Base-by-base conservation (phyloP, 371 early-diverging fungal genomes). In the Rhizopus delemar region DNA sequence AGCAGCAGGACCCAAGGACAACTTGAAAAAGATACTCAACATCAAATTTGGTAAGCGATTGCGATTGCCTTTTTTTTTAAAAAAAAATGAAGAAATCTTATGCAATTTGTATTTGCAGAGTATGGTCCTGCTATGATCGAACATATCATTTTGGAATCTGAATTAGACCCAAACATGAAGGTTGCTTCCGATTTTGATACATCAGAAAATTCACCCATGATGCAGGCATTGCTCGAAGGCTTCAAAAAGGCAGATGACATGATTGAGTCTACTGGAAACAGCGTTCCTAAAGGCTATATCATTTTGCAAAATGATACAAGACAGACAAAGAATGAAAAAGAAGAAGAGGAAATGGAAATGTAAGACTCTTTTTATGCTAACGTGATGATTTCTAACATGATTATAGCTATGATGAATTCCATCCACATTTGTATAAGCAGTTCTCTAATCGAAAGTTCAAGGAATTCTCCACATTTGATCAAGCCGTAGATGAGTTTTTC, bases 41-140 rank as follows among this genome's bases (percentile, higher is more conserved):
- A 77, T 79, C n/a, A 75, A 73, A 13, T 85, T 91, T 49, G 86
- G 87, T 74, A 80, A 8, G 36, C 8, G 3, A 16, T n/a, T 35
- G 5, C 9, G 16, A 38, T 7, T 43, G 31, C 34, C 32, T 22
- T 22, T 22, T 22, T 22, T 22, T 22, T 1, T 1, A 22, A 22
- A 22, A 22, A 22, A 22, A 22, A 22, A 22, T 22, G 22, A 22
- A 22, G 22, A 22, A 22, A 22, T 22, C 22, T 22, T 22, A 22
- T 22, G 22, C 22, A 2, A 22, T 22, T 22, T 22, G 22, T 22
- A 22, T 22, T 22, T 22, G 51, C 66, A 74, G 87, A 85, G 29
- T 96, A 93, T 62, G 95, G 96, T 0, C 92, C 94, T n/a, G 86
- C 93, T 3, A 83, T 96, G 62, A 78, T 90, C 4, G 98, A 97